Base-by-base conservation (phyloP, 352 stramenopile species). In the Phytopythium vexans region DNA sequence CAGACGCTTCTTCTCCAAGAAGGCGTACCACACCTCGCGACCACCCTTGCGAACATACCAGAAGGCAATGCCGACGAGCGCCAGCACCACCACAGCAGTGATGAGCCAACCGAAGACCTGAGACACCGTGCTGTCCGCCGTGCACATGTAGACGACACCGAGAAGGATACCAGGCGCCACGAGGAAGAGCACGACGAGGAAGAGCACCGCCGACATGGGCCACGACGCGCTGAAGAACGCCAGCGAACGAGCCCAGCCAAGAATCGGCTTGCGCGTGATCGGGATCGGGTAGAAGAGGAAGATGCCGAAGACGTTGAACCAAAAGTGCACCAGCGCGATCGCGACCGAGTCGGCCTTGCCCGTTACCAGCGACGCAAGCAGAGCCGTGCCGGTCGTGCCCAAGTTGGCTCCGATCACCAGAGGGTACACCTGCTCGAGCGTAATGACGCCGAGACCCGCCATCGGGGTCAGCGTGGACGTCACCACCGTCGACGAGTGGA, bases 331-430 rank as follows among this genome's bases (percentile, higher is more conserved):
- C 32, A 97, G 74, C 33, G 89, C 92, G 36, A 97, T 86, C 54
- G 94, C 86, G 36, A 97, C 79, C 6, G 84, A 74, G 40, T 88
- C 62, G 0, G 75, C 62, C 41, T 84, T 93, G 52, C 73, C 80
- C 32, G 85, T 92, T 40, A 97, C 88, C 37, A 97, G 59, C 10
- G 88, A 67, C 34, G 90, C 87, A 15, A 97, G 58, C 41, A 98
- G 53, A 14, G 75, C 88, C 41, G 89, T 97, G 9, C 86, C 69
- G 0, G 90, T 97, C 16, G 92, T 97, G 31, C 90, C 92, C 54
- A 97, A 76, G 64, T 98, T 97, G 54, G 92, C 87, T 61, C 90
- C 92, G 39, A 98, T 77, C 58, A 93, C 91, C 39, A 98, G 57
- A 27, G 90, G 89, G 51, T 93, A 87, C 56, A 97, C 93, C 47